Evolutionary conservation across 495 filamentous ascomycete genomes (phyloP), one percentile per base, ranked within the genome.

Genomic region (Tuber magnatum): DNA sequence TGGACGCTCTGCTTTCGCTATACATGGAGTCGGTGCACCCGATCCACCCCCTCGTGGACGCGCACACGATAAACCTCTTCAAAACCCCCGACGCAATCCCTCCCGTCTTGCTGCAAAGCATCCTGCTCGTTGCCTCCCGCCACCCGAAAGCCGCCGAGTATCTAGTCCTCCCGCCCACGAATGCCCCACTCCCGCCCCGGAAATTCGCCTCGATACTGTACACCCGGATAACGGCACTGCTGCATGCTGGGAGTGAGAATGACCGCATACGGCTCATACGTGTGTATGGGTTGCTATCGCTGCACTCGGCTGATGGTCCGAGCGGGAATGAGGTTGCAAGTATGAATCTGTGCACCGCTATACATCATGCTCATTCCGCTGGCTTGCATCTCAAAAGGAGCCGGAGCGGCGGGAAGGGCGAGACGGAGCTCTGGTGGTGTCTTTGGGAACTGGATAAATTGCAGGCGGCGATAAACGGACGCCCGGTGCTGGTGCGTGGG

Each of bases 41-140:
- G 42, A 46, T 81, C 40, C 75, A 79, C 28, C 80, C 86, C 20
- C 79, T 87, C 44, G 56, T 87, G 28, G 84, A 87, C 51, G 76
- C 80, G 42, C 51, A 81, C 41, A 73, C 73, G 35, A 78, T 76
- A 32, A 51, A 42, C 16, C 72, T 79, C 20, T 84, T 84, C 61
- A 73, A 80, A 20, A 80, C 81, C 41, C 72, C 75, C 18, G 77
- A 83, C 20, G 82, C 77, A 14, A 71, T 74, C 20, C 43, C 79
- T 3, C 84, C 81, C 71, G 74, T 83, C 6, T 82, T 87, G 56
- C 81, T 87, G 9, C 85, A 86, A 70, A 83, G 84, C 71, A 83
- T 86, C 61, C 81, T 87, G 48, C 84, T 87, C 46, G 84, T 85
- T 43, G 85, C 86, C 42, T 86, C 86, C 32, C 85, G 86, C 73